Conservation (phyloP, 163 green algal species). For the Smithsoniella earleae region DNA sequence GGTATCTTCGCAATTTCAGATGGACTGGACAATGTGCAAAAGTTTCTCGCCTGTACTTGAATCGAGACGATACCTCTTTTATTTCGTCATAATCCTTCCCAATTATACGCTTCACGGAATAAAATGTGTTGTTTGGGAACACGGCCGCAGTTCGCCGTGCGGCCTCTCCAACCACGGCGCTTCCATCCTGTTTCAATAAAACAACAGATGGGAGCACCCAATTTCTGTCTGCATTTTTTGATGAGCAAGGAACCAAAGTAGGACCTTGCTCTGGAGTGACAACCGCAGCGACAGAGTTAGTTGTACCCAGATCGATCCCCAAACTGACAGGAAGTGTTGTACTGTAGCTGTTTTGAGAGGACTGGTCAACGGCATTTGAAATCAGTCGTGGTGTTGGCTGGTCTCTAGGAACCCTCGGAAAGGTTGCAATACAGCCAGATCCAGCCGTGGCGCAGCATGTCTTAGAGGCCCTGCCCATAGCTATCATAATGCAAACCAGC, state of each 20-base stretch:
- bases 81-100: slow-evolving; percentile 45
- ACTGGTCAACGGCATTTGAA: slow-evolving; percentile 1
- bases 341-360: neutral
- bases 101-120: slow-evolving; percentile 72
- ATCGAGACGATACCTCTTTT: neutral
- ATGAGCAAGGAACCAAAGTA: slow-evolving; percentile 44
- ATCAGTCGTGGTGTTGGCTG: too few species aligned
- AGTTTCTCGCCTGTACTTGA: neutral
- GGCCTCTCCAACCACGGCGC: slow-evolving; percentile 50
- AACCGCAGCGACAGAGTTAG: slow-evolving; percentile 76
- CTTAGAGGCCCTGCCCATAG: too few species aligned
- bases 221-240: slow-evolving; percentile 46
- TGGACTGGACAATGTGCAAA: neutral
- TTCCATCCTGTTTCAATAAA: slow-evolving; percentile 40
- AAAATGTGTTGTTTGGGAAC: slow-evolving; percentile 57
- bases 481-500: too few species aligned
- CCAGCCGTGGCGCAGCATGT: too few species aligned
- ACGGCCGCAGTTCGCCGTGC: slow-evolving; percentile 46
- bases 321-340: slow-evolving; percentile 32
- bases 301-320: slow-evolving; percentile 91
- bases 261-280: slow-evolving; percentile 41
- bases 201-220: slow-evolving; percentile 58
- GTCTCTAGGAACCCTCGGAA: too few species aligned
- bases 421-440: too few species aligned
- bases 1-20: neutral